Evolutionary conservation across 2,329 filamentous ascomycete species (phyloP).

Genomic region (Aspergillus sp.): DNA sequence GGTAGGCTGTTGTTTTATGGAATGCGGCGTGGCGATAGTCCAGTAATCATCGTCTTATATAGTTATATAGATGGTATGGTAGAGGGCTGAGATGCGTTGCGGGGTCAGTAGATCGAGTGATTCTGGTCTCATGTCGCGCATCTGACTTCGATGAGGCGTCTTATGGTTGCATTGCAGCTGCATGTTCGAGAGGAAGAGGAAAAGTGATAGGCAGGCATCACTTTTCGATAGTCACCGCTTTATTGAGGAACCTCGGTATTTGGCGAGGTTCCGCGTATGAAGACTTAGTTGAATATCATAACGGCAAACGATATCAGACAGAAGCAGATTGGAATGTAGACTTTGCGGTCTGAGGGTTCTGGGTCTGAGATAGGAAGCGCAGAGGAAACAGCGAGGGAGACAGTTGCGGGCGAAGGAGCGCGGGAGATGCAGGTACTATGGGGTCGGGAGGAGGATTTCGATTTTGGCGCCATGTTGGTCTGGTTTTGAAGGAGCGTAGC

Average conservation of each 20-base stretch:
- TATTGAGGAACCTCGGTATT: not conserved
- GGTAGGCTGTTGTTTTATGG: not conserved
- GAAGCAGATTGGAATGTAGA: slow-evolving; percentile 38
- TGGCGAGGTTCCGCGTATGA: not conserved
- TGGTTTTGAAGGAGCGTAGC: not conserved
- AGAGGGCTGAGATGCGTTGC: not conserved
- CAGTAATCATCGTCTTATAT: not conserved
- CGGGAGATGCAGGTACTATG: slow-evolving; percentile 11
- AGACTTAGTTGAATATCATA: slow-evolving; percentile 33
- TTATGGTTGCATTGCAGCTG: not conserved
- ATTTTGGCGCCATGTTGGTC: slow-evolving; percentile 18
- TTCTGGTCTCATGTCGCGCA: not conserved
- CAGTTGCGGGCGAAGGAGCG: slow-evolving; percentile 11
- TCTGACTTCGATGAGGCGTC: not conserved
- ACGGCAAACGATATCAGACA: slow-evolving; percentile 40
- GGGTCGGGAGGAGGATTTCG: slow-evolving; percentile 15
- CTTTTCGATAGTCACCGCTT: not conserved
- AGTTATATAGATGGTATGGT: not conserved
- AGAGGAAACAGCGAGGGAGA: slow-evolving; percentile 10
- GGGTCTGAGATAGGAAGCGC: slow-evolving; percentile 6
- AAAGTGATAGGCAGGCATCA: not conserved
- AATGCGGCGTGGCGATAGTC: not conserved
- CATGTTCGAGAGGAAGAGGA: not conserved
- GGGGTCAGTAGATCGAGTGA: not conserved
- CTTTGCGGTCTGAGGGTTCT: slow-evolving; percentile 34